Evolutionary conservation across 306 rosid genomes (phyloP), one percentile per base, ranked within the genome.

Genomic region (Vigna hirtella): DNA sequence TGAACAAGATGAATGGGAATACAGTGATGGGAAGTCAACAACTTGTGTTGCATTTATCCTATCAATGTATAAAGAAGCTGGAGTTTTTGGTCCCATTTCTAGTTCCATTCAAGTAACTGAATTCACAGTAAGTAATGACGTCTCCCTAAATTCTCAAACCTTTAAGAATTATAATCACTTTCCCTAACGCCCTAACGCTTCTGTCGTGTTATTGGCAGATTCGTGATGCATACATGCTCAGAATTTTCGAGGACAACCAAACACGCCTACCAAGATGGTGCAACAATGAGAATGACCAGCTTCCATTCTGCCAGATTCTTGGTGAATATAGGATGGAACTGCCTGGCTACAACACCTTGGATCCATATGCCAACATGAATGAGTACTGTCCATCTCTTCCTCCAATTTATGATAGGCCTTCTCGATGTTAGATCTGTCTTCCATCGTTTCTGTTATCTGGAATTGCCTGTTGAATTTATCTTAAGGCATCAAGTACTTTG

Each of bases 1-100:
- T 5, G 96, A 93, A 75, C 83, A 87, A 87, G 98, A 93, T 83
- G 98, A 93, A 71, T 91, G 98, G 96, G 86, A 81, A 6, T 93
- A 93, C 74, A 93, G 96, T 55, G 98, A 93, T 83, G 98, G 98
- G 51, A 93, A 91, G 81, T 91, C 98, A 1, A 93, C 96, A 48
- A 91, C 98, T 3, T 93, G 98, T 62, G 96, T 93, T 57, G 89
- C 94, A 72, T 93, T 93, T 55, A 85, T 91, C 70, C 98, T 93
- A 53, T 72, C 91, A 38, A 93, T 93, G 96, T 93, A 93, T 43
- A 93, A 93, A 76, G 96, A 85, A 72, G 96, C 96, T 16, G 96
- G 96, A 73, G 47, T 93, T 32, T 88, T 93, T 7, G 96, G 93
- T 3, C 83, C 94, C 20, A 5, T 85, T 62, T 43, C 96, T 52